phyloP scores from a whole-genome alignment of 352 stramenopile species.

The Aphanomyces invadans region DNA sequence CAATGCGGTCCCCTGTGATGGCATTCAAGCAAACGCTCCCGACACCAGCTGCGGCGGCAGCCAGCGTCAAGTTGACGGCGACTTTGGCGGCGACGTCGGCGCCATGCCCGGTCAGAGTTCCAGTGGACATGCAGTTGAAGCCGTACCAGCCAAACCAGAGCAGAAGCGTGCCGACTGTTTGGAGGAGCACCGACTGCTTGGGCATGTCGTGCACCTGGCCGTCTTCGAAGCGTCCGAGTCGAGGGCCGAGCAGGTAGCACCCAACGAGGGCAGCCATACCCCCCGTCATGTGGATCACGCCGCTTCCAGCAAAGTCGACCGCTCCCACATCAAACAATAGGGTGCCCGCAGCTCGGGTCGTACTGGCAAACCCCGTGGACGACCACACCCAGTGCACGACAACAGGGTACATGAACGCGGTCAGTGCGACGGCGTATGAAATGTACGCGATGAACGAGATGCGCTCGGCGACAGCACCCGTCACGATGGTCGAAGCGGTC shows the following conservation, averaged over 20 bases:
- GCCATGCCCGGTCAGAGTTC: constrained; percentile 35
- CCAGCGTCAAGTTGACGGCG: constrained; percentile 68
- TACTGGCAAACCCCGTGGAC: constrained; percentile 33
- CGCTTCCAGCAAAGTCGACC: constrained; percentile 78
- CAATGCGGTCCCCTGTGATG: constrained; percentile 31
- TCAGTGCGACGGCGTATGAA: constrained; percentile 25
- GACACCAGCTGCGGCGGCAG: constrained; percentile 20
- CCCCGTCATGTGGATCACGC: constrained; percentile 74
- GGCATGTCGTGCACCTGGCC: constrained; percentile 80
- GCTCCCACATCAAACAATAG: constrained; percentile 50
- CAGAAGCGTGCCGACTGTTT: constrained; percentile 69
- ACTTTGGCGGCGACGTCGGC: constrained; percentile 45
- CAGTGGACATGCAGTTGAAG: constrained; percentile 69
- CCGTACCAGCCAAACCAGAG: constrained; percentile 86
- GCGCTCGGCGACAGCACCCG: constrained; percentile 53
- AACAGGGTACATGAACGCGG: constrained; percentile 75
- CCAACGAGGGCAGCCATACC: constrained; percentile 70
- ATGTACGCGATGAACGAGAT: neutral
- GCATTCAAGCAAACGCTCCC: neutral
- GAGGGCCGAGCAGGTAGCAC: constrained; percentile 58
- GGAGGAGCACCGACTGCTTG: constrained; percentile 28
- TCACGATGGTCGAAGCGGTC: constrained; percentile 55
- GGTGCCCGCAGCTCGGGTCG: constrained; percentile 38
- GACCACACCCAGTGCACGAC: constrained; percentile 82
- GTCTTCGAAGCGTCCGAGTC: constrained; percentile 59